A percentile compares a stretch with the other conserved stretches of the same genome.
Evolutionary conservation across 306 rosid species (phyloP).

Genomic region (Datisca glomerata): DNA sequence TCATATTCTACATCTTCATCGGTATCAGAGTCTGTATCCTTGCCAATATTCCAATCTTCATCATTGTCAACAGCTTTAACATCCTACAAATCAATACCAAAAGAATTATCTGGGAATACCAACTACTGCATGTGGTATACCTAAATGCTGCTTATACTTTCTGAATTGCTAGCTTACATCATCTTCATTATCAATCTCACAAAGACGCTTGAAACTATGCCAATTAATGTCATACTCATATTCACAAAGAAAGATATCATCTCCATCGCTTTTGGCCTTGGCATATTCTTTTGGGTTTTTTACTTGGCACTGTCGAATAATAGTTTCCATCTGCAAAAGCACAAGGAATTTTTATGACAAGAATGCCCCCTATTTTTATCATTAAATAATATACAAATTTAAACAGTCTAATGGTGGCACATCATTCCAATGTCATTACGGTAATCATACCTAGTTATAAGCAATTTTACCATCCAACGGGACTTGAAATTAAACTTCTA

Average conservation of each 20-base stretch:
- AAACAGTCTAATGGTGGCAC: too few species aligned
- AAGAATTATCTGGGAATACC: too few species aligned
- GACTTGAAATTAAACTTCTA: too few species aligned
- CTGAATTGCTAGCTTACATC: constrained; percentile 29
- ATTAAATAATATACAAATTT: too few species aligned
- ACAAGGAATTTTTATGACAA: constrained; percentile 2
- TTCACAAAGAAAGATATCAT: constrained; percentile 77
- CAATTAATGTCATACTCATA: constrained; percentile 84
- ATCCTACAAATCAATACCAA: constrained; percentile 51
- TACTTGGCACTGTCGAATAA: constrained; percentile 69
- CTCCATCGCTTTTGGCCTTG: constrained; percentile 62
- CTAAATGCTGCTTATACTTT: constrained; percentile 6
- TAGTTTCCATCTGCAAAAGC: constrained; percentile 61
- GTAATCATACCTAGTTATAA: too few species aligned
- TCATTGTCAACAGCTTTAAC: constrained; percentile 48
- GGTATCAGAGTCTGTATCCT: constrained; percentile 43
- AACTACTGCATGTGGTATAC: too few species aligned
- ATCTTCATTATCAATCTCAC: constrained; percentile 49
- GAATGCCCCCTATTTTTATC: too few species aligned
- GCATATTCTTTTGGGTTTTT: constrained; percentile 66
- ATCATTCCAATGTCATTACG: too few species aligned
- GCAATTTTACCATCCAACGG: too few species aligned
- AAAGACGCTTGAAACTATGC: constrained; percentile 83
- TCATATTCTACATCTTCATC: constrained; percentile 65
- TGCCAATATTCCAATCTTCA: constrained; percentile 59